These are phyloP conservation scores for Wallacemonas sp. DNA, from an alignment of 208 protist species.

Conservation along the genomic window DNA sequence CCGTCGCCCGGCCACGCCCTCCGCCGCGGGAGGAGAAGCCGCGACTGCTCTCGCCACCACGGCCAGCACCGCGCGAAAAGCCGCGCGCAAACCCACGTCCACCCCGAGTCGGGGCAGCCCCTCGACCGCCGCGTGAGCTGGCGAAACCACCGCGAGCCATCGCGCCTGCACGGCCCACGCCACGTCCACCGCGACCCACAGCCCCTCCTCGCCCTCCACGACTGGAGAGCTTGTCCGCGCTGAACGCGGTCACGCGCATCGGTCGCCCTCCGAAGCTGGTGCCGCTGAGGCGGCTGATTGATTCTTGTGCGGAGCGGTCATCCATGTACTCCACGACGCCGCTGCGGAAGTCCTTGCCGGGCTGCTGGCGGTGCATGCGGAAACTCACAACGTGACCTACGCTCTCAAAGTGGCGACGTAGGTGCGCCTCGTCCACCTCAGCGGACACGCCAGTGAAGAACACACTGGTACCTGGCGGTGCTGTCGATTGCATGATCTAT, in stretches of 20 bases:
- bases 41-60: constrained; percentile 9
- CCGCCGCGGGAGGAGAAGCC: too few relatives aligned
- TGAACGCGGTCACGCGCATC: constrained; percentile 64
- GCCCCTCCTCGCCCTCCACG: constrained; percentile 25
- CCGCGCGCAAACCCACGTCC: constrained; percentile 18
- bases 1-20: background rate
- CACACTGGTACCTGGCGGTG: constrained; percentile 28
- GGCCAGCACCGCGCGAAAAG: background rate
- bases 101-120: background rate
- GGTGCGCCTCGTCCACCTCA: constrained; percentile 42
- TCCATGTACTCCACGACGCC: constrained; percentile 86
- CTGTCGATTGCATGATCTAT: too few relatives aligned
- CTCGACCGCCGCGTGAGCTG: background rate
- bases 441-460: constrained; percentile 87
- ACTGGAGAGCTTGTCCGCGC: constrained; percentile 18
- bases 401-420: constrained; percentile 86
- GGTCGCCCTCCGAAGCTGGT: constrained; percentile 64
- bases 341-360: constrained; percentile 74
- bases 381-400: constrained; percentile 84
- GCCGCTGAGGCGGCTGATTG: constrained; percentile 73
- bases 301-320: constrained; percentile 66
- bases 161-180: constrained; percentile 21
- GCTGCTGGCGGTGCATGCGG: constrained; percentile 49
- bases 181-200: constrained; percentile 17
- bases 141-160: background rate